Evolutionary conservation across 2,329 filamentous ascomycete genomes (phyloP), one percentile per base, ranked within the genome.

Genomic region (Coniella lustricola): DNA sequence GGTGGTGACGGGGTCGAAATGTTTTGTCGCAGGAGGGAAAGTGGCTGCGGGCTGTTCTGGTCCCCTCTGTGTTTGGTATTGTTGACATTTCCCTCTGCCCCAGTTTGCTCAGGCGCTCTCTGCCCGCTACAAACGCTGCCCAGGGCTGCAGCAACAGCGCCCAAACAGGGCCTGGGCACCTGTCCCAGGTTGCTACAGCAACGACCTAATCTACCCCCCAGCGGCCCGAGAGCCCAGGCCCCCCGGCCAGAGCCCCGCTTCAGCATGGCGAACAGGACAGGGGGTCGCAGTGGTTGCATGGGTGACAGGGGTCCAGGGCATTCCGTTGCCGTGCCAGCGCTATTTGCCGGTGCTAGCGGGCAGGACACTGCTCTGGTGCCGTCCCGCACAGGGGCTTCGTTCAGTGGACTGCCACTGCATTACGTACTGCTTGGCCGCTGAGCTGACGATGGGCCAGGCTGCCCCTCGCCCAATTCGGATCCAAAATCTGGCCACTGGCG

Each of bases 141-240:
- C 29, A 18, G 29, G 18, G 9, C 5, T 13, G 14, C 25, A 33
- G 2, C 25, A 42, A 25, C 32, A 25, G 40, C 17, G 17, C n/a
- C n/a, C 16, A 21, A n/a, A 39, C 29, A 36, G 32, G 20, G 12
- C 25, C 25, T 5, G 25, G 25, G 25, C 25, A 29, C 25, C 4
- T 25, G n/a, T 31, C 18, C 14, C 32, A 22, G n/a, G 49, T 51
- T 51, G 49, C 29, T 40, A 36, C 17, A n/a, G 49, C 35, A 41
- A 51, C 45, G 3, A 8, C 21, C 20, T 7, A 37, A 16, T 29
- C 8, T 9, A n/a, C n/a, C n/a, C n/a, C n/a, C n/a, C n/a, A n/a
- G n/a, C n/a, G n/a, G n/a, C n/a, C n/a, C n/a, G n/a, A n/a, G n/a
- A n/a, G n/a, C n/a, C n/a, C n/a, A n/a, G n/a, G n/a, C n/a, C 14